Percentiles rank a stretch among this genome's conserved stretches.
phyloP scores from a whole-genome alignment of 1,284 basidiomycete species.

The Apiotrichum siamense region DNA sequence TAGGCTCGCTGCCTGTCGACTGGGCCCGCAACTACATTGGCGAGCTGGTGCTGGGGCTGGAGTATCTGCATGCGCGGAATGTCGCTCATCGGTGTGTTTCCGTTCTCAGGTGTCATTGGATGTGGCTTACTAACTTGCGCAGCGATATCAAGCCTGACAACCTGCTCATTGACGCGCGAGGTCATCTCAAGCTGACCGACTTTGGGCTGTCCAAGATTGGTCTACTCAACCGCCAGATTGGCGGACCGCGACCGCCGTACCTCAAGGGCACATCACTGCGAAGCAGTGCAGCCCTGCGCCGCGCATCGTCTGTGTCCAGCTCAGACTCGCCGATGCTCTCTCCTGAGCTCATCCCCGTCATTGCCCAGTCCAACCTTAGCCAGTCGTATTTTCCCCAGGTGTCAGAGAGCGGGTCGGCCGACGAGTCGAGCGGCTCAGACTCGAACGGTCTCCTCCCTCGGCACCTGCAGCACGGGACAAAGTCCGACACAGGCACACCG shows the following conservation, averaged over 20 bases:
- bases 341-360: constrained; percentile 46
- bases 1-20: constrained; percentile 90
- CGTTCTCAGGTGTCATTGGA: background rate
- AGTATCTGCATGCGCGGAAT: constrained; percentile 88
- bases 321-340: constrained; percentile 46
- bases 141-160: constrained; percentile 99
- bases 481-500: constrained; percentile 55
- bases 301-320: constrained; percentile 64
- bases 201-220: constrained; percentile 97
- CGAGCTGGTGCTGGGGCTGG: constrained; percentile 88
- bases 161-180: constrained; percentile 88
- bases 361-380: constrained; percentile 51
- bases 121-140: constrained; percentile 14
- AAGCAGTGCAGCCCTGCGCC: constrained; percentile 19
- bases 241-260: constrained; percentile 57
- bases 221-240: constrained; percentile 90
- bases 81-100: constrained; percentile 86
- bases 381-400: constrained; percentile 65
- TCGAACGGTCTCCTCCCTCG: constrained; percentile 69
- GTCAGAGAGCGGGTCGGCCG: constrained; percentile 48
- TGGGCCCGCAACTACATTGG: constrained; percentile 97
- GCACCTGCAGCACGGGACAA: constrained; percentile 60
- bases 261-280: constrained; percentile 42
- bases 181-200: constrained; percentile 95
- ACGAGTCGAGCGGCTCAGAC: constrained; percentile 85